A percentile compares a stretch with the other conserved stretches of the same genome.
These are phyloP conservation scores for Cladosporium austrohemisphaericum DNA, from an alignment of 2,329 filamentous ascomycete genomes.

Conservation along the genomic window DNA sequence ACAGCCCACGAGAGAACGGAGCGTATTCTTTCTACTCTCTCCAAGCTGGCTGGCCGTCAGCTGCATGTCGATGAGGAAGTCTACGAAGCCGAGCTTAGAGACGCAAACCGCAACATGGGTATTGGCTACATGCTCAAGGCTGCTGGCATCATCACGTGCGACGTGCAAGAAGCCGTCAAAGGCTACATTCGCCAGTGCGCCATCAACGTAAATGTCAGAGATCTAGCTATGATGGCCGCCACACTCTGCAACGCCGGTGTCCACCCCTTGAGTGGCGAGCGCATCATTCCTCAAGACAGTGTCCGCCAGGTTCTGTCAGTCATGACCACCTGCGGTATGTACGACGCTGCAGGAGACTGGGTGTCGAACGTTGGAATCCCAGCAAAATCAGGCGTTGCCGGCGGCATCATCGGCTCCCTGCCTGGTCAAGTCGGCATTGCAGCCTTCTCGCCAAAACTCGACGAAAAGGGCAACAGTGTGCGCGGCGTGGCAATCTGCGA, in stretches of 20 bases:
- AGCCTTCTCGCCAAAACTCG: conserved; percentile 24
- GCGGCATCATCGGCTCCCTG: conserved; percentile 22
- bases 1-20: conserved; percentile 36
- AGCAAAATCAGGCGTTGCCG: conserved; percentile 36
- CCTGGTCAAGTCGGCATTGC: conserved; percentile 25
- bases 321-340: conserved; percentile 44
- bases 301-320: conserved; percentile 41
- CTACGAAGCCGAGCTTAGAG: conserved; percentile 37
- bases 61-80: conserved; percentile 39
- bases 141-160: conserved; percentile 37
- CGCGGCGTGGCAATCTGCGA: conserved; percentile 24
- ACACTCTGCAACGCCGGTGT: conserved; percentile 38
- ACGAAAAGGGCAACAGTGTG: conserved; percentile 23
- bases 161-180: conserved; percentile 35
- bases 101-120: conserved; percentile 29
- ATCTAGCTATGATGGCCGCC: conserved; percentile 41
- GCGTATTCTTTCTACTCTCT: conserved; percentile 36
- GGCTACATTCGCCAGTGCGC: conserved; percentile 42
- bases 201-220: conserved; percentile 42
- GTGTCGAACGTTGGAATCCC: conserved; percentile 39
- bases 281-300: conserved; percentile 36
- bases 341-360: conserved; percentile 41
- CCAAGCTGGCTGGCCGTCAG: conserved; percentile 36
- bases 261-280: conserved; percentile 34
- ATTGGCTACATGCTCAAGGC: conserved; percentile 42